Evolutionary conservation across 768 basidiomycete species (phyloP), one percentile per base, ranked within the genome.

Genomic region (Floccularia luteovirens): DNA sequence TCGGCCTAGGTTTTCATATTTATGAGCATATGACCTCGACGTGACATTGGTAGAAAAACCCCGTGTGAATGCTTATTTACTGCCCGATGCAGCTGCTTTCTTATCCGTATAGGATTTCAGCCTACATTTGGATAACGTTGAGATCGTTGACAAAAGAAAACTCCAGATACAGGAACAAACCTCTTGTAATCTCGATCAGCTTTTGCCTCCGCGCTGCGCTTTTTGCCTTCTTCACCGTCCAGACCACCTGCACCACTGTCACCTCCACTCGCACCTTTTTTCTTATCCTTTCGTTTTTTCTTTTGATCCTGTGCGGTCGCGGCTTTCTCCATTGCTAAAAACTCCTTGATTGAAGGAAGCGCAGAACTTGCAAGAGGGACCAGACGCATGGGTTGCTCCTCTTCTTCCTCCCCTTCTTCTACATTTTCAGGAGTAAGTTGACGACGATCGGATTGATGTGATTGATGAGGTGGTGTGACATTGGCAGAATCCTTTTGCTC

Each of bases 281-380:
- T 77, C 60, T 88, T 87, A 41, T 88, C 84, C 57, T 89, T 91
- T 41, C 75, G 70, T 46, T 83, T 79, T 47, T 69, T 75, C 47
- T 81, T 69, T 55, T 89, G 88, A 41, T 81, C 75, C 11, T 69
- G 68, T 43, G 74, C 72, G 46, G 74, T 76, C 4, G 72, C 75
- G 12, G 75, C 82, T 27, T 76, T 67, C 46, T 91, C 86, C 67
- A 85, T 75, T 4, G 80, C 83, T 27, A 97, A 63, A 44, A 96
- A 70, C 21, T 89, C 85, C 37, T 76, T 75, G 56, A 94, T 86
- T 12, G 88, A 90, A 24, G 89, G 87, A 13, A 93, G 51, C 5
- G 77, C 73, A 17, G 89, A 90, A n/a, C 87, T 83, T 37, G 72
- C 67, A 12, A 97, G 74, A 4, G 89, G 87, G 21, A 69, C 73